These are phyloP conservation scores for Aspergillus candidus DNA, from an alignment of 2,329 filamentous ascomycete species.

Conservation along the genomic window DNA sequence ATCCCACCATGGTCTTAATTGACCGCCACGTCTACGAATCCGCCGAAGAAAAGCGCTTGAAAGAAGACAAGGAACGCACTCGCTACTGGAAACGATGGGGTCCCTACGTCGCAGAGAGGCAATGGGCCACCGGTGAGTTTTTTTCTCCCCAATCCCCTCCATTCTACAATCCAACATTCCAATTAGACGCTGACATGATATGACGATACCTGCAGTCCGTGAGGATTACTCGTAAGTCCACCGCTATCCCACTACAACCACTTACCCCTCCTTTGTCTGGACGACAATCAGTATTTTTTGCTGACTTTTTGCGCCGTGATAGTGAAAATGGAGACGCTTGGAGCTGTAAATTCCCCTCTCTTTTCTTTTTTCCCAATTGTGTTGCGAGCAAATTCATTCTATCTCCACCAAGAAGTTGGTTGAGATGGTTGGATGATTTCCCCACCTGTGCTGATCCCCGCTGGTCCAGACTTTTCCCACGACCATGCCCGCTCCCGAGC, in stretches of 20 bases:
- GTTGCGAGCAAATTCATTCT: not conserved
- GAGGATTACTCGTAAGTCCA: constrained; percentile 75
- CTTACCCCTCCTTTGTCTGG: not conserved
- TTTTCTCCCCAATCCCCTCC: constrained; percentile 3
- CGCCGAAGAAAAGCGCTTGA: constrained; percentile 83
- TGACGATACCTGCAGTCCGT: constrained; percentile 52
- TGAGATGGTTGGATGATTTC: not conserved
- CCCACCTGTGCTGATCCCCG: constrained; percentile 8
- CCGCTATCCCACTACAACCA: constrained; percentile 1
- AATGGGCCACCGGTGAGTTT: constrained; percentile 81
- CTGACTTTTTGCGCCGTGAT: constrained; percentile 6
- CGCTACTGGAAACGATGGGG: constrained; percentile 99
- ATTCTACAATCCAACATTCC: not conserved
- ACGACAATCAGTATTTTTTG: constrained; percentile 1
- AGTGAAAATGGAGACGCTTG: constrained; percentile 84
- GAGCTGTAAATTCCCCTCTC: constrained; percentile 65
- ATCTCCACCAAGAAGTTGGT: not conserved
- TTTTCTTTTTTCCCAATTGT: not conserved
- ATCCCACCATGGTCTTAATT: constrained; percentile 69
- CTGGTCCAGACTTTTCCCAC: constrained; percentile 73
- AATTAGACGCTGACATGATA: constrained; percentile 21
- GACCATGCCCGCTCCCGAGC: constrained; percentile 82
- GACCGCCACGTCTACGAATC: constrained; percentile 82
- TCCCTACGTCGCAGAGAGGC: constrained; percentile 84
- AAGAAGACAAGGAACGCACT: constrained; percentile 71